Conservation (phyloP, 352 stramenopile species). For the Phytophthora pisi region DNA sequence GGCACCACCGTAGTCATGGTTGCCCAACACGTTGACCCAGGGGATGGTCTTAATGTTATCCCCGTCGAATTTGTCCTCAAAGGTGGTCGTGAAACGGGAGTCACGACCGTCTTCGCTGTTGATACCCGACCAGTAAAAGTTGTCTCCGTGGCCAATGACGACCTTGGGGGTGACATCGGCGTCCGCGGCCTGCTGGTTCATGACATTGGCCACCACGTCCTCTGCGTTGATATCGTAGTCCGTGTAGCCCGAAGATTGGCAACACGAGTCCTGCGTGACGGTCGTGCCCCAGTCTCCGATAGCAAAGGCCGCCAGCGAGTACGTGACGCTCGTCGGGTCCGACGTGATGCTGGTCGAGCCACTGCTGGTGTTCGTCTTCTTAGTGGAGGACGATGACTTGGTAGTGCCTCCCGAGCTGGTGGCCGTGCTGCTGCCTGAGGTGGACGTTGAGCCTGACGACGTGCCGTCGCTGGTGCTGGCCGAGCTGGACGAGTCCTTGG, state of each 20-base stretch:
- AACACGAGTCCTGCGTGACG: conserved; percentile 66
- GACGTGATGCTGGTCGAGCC: conserved; percentile 37
- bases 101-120: conserved; percentile 45
- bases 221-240: conserved; percentile 71
- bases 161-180: conserved; percentile 53
- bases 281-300: conserved; percentile 81
- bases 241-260: conserved; percentile 57
- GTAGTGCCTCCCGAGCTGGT: conserved; percentile 26
- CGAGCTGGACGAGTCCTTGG: conserved; percentile 29
- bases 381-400: conserved; percentile 28
- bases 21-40: conserved; percentile 72
- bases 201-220: conserved; percentile 58
- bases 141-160: conserved; percentile 68
- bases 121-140: conserved; percentile 76
- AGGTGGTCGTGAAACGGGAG: conserved; percentile 61
- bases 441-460: conserved; percentile 22
- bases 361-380: conserved; percentile 31
- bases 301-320: conserved; percentile 62
- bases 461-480: conserved; percentile 31
- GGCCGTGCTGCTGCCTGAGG: conserved; percentile 14
- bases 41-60: conserved; percentile 53
- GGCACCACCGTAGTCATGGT: conserved; percentile 71
- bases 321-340: conserved; percentile 42
- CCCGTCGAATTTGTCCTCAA: conserved; percentile 63
- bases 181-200: conserved; percentile 52